These are phyloP conservation scores for Candida sanyiensis DNA, from an alignment of 805 yeast species.

Conservation along the genomic window DNA sequence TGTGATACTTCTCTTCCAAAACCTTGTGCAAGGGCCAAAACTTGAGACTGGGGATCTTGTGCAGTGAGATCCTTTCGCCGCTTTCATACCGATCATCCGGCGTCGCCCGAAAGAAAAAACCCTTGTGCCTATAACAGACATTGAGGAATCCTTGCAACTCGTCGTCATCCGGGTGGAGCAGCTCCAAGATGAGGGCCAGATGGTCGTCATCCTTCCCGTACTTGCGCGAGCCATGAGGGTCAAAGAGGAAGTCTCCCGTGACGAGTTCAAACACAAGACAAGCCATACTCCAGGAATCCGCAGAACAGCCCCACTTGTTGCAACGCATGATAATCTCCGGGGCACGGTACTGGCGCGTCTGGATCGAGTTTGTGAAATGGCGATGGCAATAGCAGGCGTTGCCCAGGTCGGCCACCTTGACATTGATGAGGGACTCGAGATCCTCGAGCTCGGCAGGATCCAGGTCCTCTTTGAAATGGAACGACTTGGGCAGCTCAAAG, in stretches of 20 bases:
- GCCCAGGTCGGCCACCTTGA: conserved; percentile 66
- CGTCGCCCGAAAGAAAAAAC: conserved; percentile 43
- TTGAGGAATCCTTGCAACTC: conserved; percentile 35
- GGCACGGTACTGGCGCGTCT: conserved; percentile 61
- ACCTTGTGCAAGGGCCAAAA: conserved; percentile 75
- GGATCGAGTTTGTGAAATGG: conserved; percentile 64
- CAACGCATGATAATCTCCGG: conserved; percentile 57
- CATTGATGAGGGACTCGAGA: conserved; percentile 13
- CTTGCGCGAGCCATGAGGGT: conserved; percentile 33
- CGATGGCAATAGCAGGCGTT: conserved; percentile 61
- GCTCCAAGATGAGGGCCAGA: conserved; percentile 55
- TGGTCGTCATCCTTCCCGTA: conserved; percentile 54
- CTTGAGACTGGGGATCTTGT: conserved; percentile 61
- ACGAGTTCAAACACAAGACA: conserved; percentile 54
- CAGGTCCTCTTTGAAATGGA: conserved; percentile 3
- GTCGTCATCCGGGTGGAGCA: conserved; percentile 31
- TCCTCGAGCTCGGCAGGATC: conserved; percentile 12
- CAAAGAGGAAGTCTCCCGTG: conserved; percentile 58
- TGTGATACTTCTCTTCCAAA: conserved; percentile 66
- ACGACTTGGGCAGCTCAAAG: conserved; percentile 7
- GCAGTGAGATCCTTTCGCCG: conserved; percentile 27
- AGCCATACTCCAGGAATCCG: conserved; percentile 57
- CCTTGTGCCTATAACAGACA: conserved; percentile 33
- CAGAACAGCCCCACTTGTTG: conserved; percentile 54
- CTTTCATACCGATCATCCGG: conserved; percentile 26